Base-by-base conservation (phyloP, 352 stramenopile species). In the Globisporangium canariense region DNA sequence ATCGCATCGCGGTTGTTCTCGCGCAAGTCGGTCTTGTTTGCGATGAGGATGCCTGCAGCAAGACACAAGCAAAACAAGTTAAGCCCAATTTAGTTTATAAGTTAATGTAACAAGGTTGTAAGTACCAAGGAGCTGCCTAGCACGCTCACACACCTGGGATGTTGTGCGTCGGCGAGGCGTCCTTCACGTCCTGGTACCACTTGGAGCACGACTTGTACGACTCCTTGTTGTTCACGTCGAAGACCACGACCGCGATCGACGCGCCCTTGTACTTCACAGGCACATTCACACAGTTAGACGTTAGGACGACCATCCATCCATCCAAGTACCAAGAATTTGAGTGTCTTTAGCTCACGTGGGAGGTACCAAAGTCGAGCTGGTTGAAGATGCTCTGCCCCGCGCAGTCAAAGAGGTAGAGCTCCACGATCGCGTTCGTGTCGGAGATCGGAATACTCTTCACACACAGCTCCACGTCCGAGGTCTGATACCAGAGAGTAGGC, bases 391-490 rank as follows among this genome's bases (percentile, higher is more conserved):
- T 94, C 66, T 98, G 91, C 10, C 93, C 93, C 9, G 91, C 86
- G 62, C 90, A 97, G 71, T 98, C 93, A 49, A 97, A 97, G 10
- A 98, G 67, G 60, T 96, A 98, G n/a, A 98, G 81, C 73, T 98
- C 93, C 34, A 98, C 91, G 7, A 96, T 72, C 30, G 89, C 78
- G 65, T 98, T 96, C 41, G 87, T 91, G 59, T 98, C 83, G 7
- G 86, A 82, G 61, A 98, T 96, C 34, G 78, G 76, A 14, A 98
- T 78, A 68, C 81, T 89, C 74, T 97, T 97, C 34, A 97, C 91
- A 60, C 76, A 77, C 22, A 98, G 87, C 66, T 98, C 93, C 7
- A 96, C 87, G 53, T 85, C 80, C 18, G 89, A 96, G 2, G 93
- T 98, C 88, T 96, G 16, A 18, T 3, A 28, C 25, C 25, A 28